Evolutionary conservation across 768 basidiomycete genomes (phyloP), one percentile per base, ranked within the genome.

Genomic region (Nidularia sp.): DNA sequence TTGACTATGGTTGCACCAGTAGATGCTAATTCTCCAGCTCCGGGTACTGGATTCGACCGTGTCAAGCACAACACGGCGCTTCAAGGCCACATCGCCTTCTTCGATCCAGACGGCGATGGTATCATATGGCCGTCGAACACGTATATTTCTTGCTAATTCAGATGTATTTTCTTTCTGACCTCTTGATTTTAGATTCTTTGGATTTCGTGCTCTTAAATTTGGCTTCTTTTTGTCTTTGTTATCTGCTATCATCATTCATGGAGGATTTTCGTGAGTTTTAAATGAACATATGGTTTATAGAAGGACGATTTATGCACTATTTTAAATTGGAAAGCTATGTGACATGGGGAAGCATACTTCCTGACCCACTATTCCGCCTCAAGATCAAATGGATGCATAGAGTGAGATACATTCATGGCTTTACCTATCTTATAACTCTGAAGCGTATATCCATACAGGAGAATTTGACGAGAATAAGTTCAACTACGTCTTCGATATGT

Each of bases 81-180:
- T 9, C 71, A 78, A 59, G 57, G 57, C 12, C 76, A 77, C 54
- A 70, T 73, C 57, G 70, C 71, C 34, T 78, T 75, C 64, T 77
- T 77, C 55, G 76, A 78, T 64, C 54, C 53, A 33, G 75, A 78
- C 59, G 54, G 57, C 25, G 76, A 77, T 57, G 76, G 75, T 4
- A 63, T 75, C 39, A 77, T 78, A 51, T 77, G 73, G 71, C 75
- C 75, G 5, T 54, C 36, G 9, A 75, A 78, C 56, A 78, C 75
- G 74, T 76, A 52, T 52, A 70, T 64, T 5, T 7, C 3, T 36
- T 10, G 25, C 25, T 29, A 29, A 29, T 29, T 29, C 25, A 29
- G 25, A 2, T 2, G 4, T 29, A 2, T 29, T 29, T 29, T 29
- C 25, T 29, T 29, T 29, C 25, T 29, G 25, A 29, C 25, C 25